A percentile compares a stretch with the other conserved stretches of the same genome.
Evolutionary conservation across 2,329 filamentous ascomycete genomes (phyloP).

Genomic region (Claviceps sp.): DNA sequence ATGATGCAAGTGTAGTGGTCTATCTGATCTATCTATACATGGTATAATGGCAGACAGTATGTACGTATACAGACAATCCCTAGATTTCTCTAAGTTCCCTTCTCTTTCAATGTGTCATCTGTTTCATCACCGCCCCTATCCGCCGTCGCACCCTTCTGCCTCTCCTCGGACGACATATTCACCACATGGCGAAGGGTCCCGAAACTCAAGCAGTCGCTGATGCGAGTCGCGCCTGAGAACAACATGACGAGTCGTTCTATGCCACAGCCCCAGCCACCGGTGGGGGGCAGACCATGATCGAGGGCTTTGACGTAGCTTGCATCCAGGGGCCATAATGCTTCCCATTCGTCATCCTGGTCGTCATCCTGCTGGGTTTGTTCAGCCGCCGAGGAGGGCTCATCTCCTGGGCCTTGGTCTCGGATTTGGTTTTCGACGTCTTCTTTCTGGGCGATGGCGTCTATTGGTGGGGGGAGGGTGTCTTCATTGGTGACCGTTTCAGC

Average conservation of each 20-base stretch:
- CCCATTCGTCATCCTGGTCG: conserved; percentile 27
- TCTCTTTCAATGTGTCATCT: neutral
- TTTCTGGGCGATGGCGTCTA: too few species aligned
- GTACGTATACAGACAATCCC: neutral
- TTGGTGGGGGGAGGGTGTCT: too few species aligned
- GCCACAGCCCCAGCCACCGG: conserved; percentile 92
- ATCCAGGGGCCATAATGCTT: conserved; percentile 39
- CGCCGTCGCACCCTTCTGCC: conserved; percentile 12
- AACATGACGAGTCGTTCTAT: conserved; percentile 88
- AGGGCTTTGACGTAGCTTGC: conserved; percentile 75
- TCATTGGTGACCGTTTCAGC: too few species aligned
- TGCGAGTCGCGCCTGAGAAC: conserved; percentile 63
- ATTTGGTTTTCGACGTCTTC: too few species aligned
- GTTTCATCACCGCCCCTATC: neutral
- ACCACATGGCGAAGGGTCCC: conserved; percentile 65
- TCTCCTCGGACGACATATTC: conserved; percentile 28
- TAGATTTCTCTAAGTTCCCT: neutral
- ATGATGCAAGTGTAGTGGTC: too few species aligned
- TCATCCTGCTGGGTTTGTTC: conserved; percentile 24
- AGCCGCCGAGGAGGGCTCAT: too few species aligned
- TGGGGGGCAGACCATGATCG: conserved; percentile 85
- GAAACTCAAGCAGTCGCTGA: conserved; percentile 79
- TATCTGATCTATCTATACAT: neutral
- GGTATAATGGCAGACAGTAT: neutral
- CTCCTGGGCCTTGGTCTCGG: neutral